phyloP scores from a whole-genome alignment of 495 filamentous ascomycete genomes.

The Daldinia grandis region DNA sequence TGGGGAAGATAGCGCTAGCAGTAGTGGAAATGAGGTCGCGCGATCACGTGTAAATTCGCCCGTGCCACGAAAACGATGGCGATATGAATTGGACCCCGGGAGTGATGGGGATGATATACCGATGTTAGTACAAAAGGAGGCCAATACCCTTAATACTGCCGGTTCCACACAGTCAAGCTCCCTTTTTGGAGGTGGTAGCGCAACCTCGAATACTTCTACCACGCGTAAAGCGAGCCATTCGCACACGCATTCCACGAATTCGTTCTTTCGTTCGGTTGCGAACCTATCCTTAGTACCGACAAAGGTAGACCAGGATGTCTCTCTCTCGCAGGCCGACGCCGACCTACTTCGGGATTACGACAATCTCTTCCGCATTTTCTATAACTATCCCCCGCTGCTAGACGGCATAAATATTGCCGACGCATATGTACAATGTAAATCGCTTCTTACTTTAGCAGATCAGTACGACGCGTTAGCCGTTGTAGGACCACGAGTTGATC shows the following conservation, averaged over 20 bases:
- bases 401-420: slow-evolving; percentile 87
- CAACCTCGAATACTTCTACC: slow-evolving; percentile 36
- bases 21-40: slow-evolving; percentile 33
- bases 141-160: slow-evolving; percentile 25
- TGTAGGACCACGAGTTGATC: slow-evolving; percentile 88
- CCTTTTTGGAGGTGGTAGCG: slow-evolving; percentile 52
- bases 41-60: slow-evolving; percentile 38
- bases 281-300: slow-evolving; percentile 68
- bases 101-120: slow-evolving; percentile 79
- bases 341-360: slow-evolving; percentile 89
- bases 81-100: slow-evolving; percentile 85
- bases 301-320: slow-evolving; percentile 46
- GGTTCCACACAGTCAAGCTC: slow-evolving; percentile 44
- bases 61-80: slow-evolving; percentile 71
- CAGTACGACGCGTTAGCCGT: slow-evolving; percentile 91
- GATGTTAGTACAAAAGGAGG: slow-evolving; percentile 82
- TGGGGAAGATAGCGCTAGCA: slow-evolving; percentile 61
- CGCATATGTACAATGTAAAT: slow-evolving; percentile 91
- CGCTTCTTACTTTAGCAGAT: slow-evolving; percentile 82
- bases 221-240: slow-evolving; percentile 57
- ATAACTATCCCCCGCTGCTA: slow-evolving; percentile 83
- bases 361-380: slow-evolving; percentile 91
- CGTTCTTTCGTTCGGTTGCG: slow-evolving; percentile 87
- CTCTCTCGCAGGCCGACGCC: slow-evolving; percentile 61
- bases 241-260: slow-evolving; percentile 63